Evolutionary conservation across 176 grass and related monocot species (phyloP), one percentile per base, ranked within the genome.

Genomic region (Canna indica): DNA sequence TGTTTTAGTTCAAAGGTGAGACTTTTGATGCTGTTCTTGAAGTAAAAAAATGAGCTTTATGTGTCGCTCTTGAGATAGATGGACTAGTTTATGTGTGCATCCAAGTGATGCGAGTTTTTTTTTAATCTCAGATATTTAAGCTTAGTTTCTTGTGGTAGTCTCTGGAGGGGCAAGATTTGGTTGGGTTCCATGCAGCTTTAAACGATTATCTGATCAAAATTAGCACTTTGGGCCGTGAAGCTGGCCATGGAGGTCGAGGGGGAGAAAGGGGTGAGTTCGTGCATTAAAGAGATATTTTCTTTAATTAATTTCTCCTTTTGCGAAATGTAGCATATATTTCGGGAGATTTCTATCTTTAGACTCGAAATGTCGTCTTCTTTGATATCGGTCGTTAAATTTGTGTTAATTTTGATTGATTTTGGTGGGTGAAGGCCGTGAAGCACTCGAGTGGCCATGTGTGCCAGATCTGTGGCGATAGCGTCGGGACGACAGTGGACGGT

Each of bases 401-500:
- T 30, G 33, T 15, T 32, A 5, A 30, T 31, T 62, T 30, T 62
- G n/a, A n/a, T n/a, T 66, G 15, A 48, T 52, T 30, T 66, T 12
- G 73, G 50, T 35, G 42, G 33, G 36, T 59, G 65, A 56, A 77
- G 75, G 69, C 65, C 15, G 35, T 29, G 25, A 77, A 77, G 75
- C 64, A 77, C 38, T 17, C 48, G 4, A 34, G 75, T 31, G 48
- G 75, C 52, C 75, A 77, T 50, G 50, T 77, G 13, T 77, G 75
- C 36, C 75, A 77, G 65, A 77, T 77, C 65, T 77, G 75, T n/a
- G 64, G 75, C n/a, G 75, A 77, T 33, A 13, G 65, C 32, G 65
- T 77, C 35, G 75, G 75, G 27, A 59, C 65, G 15, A 69, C 65
- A 0, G 50, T 67, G 36, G 75, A 77, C n/a, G 75, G 75, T 9